Evolutionary conservation across 257 asterid species (phyloP), one percentile per base, ranked within the genome.

Genomic region (Scutellaria baicalensis): DNA sequence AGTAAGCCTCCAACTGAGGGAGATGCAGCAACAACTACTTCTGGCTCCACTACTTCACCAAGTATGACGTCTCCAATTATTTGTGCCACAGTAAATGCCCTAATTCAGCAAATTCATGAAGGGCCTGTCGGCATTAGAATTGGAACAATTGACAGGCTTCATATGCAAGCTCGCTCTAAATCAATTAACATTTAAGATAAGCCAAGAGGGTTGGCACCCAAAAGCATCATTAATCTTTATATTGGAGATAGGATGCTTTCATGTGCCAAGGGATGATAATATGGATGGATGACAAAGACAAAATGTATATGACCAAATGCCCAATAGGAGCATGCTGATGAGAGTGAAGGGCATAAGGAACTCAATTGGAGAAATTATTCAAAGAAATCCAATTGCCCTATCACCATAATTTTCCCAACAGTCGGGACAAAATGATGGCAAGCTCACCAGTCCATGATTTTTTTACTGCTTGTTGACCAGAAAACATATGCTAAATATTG

Each of bases 1-100:
- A 93, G 79, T 80, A 93, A 77, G 42, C 98, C 98, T 54, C 98
- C 98, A 13, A 93, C 97, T 33, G 97, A 81, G 39, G 98, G 95
- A 68, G 97, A 59, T 55, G 95, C 81, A 77, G 82, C 83, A 51
- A 79, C 88, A 73, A 88, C 83, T 70, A 93, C 92, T 83, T 93
- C 98, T 17, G 98, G 97, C 81, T 93, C 98, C 70, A 77, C 40
- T 17, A 79, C 70, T 71, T 93, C 97, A 36, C 97, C 98, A 20
- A 84, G 80, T 69, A 90, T 75, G 66, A 93, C 72, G 70, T 93
- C 98, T 74, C 97, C 98, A 64, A 93, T 73, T 61, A 88, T 74
- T 62, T 88, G 95, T 23, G 92, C 91, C 78, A 90, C 97, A 65
- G 72, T 71, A 65, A 90, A 84, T 1, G 90, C 92, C 86, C 98